Evolutionary conservation across 2,329 filamentous ascomycete genomes (phyloP), one percentile per base, ranked within the genome.

Genomic region (Cercospora janseana): DNA sequence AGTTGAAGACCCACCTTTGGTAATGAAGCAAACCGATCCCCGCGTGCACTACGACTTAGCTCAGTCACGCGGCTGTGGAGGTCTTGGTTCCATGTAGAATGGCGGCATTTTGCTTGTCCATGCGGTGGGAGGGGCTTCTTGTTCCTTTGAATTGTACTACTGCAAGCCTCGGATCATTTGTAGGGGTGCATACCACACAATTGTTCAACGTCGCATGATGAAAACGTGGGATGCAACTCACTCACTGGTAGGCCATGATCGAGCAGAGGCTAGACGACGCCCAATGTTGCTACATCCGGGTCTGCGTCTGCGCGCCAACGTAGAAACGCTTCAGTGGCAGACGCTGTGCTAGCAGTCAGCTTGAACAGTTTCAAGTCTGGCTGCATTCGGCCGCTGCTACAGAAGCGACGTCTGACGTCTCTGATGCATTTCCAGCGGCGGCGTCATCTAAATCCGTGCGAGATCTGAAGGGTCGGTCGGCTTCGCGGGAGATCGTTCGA

Each of bases 31-130:
- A 40, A 40, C 12, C 23, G 35, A 13, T 40, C 21, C 35, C 35
- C 20, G 35, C 35, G 21, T 13, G 26, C 35, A 23, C 35, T 26
- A 40, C 20, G 23, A 37, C 27, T 41, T 38, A 26, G 44, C 42
- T 35, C 54, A 51, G 54, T 56, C 54, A 56, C 48, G 54, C 50
- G 50, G 41, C 46, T 40, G 35, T 38, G 35, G 8, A 38, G 43
- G 28, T 28, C 24, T 34, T 41, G 41, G 51, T 46, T 40, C 49
- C 51, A 46, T 40, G 35, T 40, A 26, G 35, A 40, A 24, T 40
- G 13, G 35, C 46, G 51, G 46, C 46, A 41, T 34, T 47, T 24
- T 49, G 35, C 16, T 40, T 23, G 35, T 23, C 21, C 35, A 9
- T 12, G 20, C 32, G 15, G 31, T 47, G 44, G 40, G 21, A 47